A percentile compares a stretch with the other conserved stretches of the same genome.
Conservation (phyloP, 2,329 filamentous ascomycete species). For the Xylariaceae sp. region DNA sequence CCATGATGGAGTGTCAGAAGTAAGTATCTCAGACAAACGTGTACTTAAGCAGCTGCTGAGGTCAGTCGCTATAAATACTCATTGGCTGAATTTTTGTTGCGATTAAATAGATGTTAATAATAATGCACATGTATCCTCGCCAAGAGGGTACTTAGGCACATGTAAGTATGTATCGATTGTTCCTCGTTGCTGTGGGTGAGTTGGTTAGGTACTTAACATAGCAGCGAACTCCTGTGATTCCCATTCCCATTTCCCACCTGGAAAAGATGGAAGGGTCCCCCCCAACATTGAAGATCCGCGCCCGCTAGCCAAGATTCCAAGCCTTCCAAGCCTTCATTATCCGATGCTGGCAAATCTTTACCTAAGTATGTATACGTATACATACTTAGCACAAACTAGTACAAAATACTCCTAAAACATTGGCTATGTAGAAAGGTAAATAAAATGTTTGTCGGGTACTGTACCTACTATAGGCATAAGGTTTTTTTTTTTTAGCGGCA, state of each 20-base stretch:
- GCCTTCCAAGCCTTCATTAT: conserved; percentile 29
- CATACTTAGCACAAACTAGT: no score
- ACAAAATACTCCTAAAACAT: neutral
- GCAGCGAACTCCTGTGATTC: neutral
- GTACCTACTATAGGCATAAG: neutral
- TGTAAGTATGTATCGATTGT: no score
- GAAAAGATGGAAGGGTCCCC: neutral
- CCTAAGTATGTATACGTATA: no score
- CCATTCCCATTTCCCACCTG: neutral
- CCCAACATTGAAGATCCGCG: conserved; percentile 17
- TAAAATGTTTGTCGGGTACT: neutral
- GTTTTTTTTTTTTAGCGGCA: neutral
- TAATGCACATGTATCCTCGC: no score
- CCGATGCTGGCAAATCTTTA: conserved; percentile 19
- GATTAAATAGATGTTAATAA: no score
- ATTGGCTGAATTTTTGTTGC: no score
- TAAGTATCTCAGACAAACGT: neutral
- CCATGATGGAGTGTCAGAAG: neutral
- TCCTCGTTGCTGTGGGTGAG: no score
- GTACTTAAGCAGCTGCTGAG: no score
- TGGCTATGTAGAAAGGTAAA: neutral
- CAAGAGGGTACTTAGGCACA: no score
- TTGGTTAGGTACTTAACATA: no score
- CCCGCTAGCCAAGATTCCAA: conserved; percentile 22
- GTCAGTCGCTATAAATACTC: no score